Evolutionary conservation across 805 yeast genomes (phyloP).

Genomic region (Pichia eremophila): DNA sequence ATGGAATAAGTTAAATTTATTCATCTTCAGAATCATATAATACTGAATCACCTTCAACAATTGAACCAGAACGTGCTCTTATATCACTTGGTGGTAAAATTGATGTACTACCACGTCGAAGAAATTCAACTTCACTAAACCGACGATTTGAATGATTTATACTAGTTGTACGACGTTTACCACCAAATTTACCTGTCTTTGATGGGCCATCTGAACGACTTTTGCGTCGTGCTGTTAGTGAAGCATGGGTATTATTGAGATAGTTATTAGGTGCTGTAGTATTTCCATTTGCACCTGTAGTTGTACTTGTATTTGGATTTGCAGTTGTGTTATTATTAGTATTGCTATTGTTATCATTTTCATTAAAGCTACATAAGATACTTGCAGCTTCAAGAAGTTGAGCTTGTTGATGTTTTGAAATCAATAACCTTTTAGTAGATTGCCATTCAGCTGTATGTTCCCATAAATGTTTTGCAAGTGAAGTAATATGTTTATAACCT

Average conservation of each 20-base stretch:
- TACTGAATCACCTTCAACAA: neutral
- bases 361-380: conserved; percentile 68
- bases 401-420: conserved; percentile 84
- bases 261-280: conserved; percentile 6
- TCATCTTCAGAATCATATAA: neutral
- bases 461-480: conserved; percentile 86
- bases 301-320: neutral
- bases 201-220: conserved; percentile 5
- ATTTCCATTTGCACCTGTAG: neutral
- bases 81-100: conserved; percentile 8
- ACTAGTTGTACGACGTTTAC: conserved; percentile 5
- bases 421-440: conserved; percentile 68
- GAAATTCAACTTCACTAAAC: neutral
- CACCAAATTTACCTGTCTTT: conserved; percentile 9
- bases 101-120: conserved; percentile 8
- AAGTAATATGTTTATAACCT: conserved; percentile 80
- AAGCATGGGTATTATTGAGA: neutral
- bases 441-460: conserved; percentile 95
- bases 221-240: conserved; percentile 3
- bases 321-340: neutral
- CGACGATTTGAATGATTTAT: neutral
- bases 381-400: conserved; percentile 73
- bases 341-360: conserved; percentile 14
- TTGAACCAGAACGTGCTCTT: conserved; percentile 1
- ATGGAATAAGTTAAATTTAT: neutral